Evolutionary conservation across 805 yeast species (phyloP), one percentile per base, ranked within the genome.

Genomic region (Millerozyma acaciae): DNA sequence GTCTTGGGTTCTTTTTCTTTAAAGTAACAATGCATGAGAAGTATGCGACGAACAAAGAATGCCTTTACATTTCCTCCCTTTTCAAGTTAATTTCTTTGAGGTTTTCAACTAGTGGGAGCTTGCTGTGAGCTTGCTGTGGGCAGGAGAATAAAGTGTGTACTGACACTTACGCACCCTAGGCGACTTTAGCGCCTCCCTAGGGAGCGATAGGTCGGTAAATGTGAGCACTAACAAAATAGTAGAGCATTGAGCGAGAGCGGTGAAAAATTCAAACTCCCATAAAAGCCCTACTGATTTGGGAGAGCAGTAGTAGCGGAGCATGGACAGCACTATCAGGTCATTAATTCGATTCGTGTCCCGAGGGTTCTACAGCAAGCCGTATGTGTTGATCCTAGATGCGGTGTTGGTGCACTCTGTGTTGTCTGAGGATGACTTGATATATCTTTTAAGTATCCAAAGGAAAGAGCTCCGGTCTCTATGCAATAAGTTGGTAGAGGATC

Each of bases 401-500:
- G 65, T 90, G 5, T 59, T 90, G 24, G 75, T 83, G 48, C 98
- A 90, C 58, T 81, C 89, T 10, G 96, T 90, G 6, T 70, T 90
- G 19, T 82, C 89, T 13, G 98, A 93, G 58, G 97, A 90, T 41
- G 98, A 93, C 59, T 67, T 93, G 52, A 75, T 84, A 19, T 80
- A 76, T 50, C 67, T 93, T 33, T 66, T 90, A 28, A 89, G 93
- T 14, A 78, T 93, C 45, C 87, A 86, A 45, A 73, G 88, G 34
- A 90, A 90, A 50, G 96, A 87, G 49, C 69, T 93, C 27, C 77
- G 97, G 37, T 76, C 90, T 8, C 68, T 84, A 27, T 83, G 95
- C 55, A 83, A 88, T 37, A 73, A 78, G 48, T 63, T 93, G 25
- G 75, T 87, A 9, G 96, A 90, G 18, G 98, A 93, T 65, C 69